Conservation (phyloP, 2,329 filamentous ascomycete species). For the Davidsoniella virescens region DNA sequence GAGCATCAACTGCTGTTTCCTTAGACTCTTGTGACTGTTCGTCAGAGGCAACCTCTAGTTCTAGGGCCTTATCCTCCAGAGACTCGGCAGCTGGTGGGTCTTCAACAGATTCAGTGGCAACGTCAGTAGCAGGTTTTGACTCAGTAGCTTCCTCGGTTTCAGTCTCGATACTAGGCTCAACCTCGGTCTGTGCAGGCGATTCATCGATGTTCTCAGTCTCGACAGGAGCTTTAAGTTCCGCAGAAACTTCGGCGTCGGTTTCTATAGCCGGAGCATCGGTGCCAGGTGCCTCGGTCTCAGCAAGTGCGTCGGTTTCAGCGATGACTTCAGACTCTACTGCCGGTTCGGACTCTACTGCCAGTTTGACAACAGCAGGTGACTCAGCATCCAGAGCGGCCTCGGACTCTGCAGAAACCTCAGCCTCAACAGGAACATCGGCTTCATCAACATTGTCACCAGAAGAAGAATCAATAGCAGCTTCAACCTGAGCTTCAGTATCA, state of each 20-base stretch:
- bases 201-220: conserved; percentile 3
- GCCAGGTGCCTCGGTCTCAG: conserved; percentile 11
- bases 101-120: conserved; percentile 1
- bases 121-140: neutral
- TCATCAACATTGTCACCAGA: conserved; percentile 3
- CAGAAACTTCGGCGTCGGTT: no score
- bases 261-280: conserved; percentile 1
- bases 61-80: conserved; percentile 22
- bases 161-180: conserved; percentile 2
- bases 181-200: neutral
- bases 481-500: neutral
- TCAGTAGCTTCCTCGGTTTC: neutral
- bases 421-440: neutral
- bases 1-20: neutral
- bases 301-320: neutral
- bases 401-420: conserved; percentile 12
- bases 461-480: neutral
- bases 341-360: neutral
- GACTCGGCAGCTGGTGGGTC: conserved; percentile 3
- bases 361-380: neutral
- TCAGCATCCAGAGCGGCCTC: conserved; percentile 6
- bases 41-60: conserved; percentile 11
- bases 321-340: no score
- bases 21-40: conserved; percentile 16
- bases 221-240: conserved; percentile 1